A percentile compares a stretch with the other conserved stretches of the same genome.
Conservation (phyloP, 176 grass and related monocot species). For the Carex pumila region DNA sequence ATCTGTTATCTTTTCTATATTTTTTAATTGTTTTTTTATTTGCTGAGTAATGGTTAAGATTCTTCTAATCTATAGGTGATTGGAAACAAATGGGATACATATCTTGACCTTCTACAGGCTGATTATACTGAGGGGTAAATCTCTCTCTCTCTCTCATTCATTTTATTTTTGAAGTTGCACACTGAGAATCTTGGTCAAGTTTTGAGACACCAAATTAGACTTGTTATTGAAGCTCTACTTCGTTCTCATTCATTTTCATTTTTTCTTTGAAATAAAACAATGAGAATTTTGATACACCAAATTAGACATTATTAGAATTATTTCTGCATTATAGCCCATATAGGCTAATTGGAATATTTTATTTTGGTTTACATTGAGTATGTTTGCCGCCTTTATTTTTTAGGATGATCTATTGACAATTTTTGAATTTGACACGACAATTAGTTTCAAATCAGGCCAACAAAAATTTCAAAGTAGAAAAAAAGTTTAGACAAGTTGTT, state of each 20-base stretch:
- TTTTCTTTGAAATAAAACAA: background rate
- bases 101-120: slow-evolving; percentile 80
- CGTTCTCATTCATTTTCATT: background rate
- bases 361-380: background rate
- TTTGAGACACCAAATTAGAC: background rate
- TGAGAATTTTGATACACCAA: background rate
- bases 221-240: background rate
- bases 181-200: background rate
- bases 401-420: background rate
- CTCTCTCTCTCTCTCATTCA: background rate
- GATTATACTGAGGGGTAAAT: slow-evolving; percentile 84
- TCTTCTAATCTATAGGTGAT: slow-evolving; percentile 52
- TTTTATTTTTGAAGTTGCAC: background rate
- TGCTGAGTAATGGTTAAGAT: background rate
- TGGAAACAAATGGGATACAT: slow-evolving; percentile 92
- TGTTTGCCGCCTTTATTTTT: background rate
- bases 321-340: background rate
- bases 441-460: background rate
- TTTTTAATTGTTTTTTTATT: background rate
- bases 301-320: background rate
- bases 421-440: background rate
- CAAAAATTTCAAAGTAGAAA: background rate
- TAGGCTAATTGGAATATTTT: background rate
- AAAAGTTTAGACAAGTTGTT: background rate
- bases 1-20: background rate